Conservation (phyloP, 768 basidiomycete genomes). For the Suillus lakei region DNA sequence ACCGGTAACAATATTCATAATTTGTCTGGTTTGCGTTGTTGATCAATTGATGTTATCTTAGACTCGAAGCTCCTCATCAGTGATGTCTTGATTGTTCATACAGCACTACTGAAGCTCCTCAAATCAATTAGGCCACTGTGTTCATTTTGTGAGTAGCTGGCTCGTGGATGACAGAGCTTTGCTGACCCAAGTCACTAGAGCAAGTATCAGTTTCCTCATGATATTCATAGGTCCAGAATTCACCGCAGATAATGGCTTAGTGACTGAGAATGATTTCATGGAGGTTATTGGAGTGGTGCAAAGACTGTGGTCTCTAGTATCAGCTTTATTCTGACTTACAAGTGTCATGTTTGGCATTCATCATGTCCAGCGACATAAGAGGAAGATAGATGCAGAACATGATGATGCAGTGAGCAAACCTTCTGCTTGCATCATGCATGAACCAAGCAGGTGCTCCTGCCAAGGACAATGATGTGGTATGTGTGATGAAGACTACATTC, state of each 20-base stretch:
- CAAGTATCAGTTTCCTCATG: background rate
- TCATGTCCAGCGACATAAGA: slow-evolving; percentile 22
- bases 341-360: slow-evolving; percentile 19
- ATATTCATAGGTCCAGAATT: background rate
- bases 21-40: background rate
- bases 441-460: too few relatives aligned
- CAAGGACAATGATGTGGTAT: too few relatives aligned
- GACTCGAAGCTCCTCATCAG: slow-evolving; percentile 24
- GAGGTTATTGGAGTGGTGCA: slow-evolving; percentile 10
- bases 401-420: slow-evolving; percentile 22
- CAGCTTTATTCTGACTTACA: slow-evolving; percentile 20
- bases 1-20: slow-evolving; percentile 21
- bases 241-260: background rate
- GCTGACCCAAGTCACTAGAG: background rate
- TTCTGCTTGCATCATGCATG: too few relatives aligned
- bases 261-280: background rate
- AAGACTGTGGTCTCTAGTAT: slow-evolving; percentile 17
- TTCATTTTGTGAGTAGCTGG: background rate
- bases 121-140: background rate
- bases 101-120: background rate
- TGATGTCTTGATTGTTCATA: background rate
- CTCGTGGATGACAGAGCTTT: background rate
- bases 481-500: too few relatives aligned
- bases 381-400: slow-evolving; percentile 14
- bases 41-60: slow-evolving; percentile 1